Evolutionary conservation across 495 filamentous ascomycete species (phyloP), one percentile per base, ranked within the genome.

Genomic region (Penicillium antarcticum): DNA sequence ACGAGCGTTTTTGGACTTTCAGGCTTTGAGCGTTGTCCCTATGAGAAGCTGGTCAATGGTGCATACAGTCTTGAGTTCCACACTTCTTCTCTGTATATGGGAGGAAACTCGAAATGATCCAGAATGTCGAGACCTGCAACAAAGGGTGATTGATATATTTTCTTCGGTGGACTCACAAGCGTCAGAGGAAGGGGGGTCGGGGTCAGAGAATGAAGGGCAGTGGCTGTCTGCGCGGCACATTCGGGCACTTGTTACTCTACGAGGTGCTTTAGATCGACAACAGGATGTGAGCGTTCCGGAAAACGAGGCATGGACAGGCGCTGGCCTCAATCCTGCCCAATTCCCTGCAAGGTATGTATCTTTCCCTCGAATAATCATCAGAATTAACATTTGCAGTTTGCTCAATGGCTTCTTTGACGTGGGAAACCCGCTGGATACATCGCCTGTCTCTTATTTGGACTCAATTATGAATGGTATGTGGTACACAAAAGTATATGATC

Each of bases 21-120:
- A 70, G 24, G 62, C 63, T 0, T 52, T 71, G 1, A 70, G 67
- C 16, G 54, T 68, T 17, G 63, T 71, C 0, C 70, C 68, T 0
- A 31, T 70, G 9, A 53, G 70, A 0, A 73, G 48, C 24, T 71
- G 68, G 66, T 73, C 68, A 1, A 73, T 73, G 68, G 60, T 71
- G 9, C 67, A 70, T 48, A 68, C 68, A 0, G 70, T 66, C 4
- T 42, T 71, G 0, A 71, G 66, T 37, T 73, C 70, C 0, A 70
- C 68, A 0, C 40, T 73, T 12, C 58, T 73, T 3, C 65, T 73
- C 8, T 69, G 66, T 21, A 70, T 69, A 31, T 73, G 68, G 70
- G 61, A 68, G 35, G 68, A 70, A 36, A 73, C 70, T 0, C 60
- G 65, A 2, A 57, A 69, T 46, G 67, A 73, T 38, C 32, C 53